phyloP scores from a whole-genome alignment of 768 basidiomycete genomes.

The Leccinum truebloodii region DNA sequence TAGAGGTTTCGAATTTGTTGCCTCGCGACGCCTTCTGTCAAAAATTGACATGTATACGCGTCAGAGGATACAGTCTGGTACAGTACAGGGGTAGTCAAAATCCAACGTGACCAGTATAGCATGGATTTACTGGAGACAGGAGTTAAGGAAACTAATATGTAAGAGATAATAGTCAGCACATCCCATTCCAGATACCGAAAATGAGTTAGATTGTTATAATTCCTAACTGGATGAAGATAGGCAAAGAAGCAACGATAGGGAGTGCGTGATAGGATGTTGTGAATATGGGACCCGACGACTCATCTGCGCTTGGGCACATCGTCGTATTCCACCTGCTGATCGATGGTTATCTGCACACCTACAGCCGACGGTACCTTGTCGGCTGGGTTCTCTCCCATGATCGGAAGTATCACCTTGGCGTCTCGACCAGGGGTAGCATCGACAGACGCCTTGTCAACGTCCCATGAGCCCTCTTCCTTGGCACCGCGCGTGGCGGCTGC shows the following conservation, averaged over 20 bases:
- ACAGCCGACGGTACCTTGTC: constrained; percentile 21
- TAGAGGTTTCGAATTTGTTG: not conserved
- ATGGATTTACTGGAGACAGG: not conserved
- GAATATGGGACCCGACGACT: not conserved
- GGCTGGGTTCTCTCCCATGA: constrained; percentile 32
- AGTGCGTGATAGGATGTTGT: not conserved
- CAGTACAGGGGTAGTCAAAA: not conserved
- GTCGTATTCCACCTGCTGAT: constrained; percentile 57
- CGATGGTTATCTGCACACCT: constrained; percentile 63
- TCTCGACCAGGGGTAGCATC: constrained; percentile 34
- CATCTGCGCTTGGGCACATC: constrained; percentile 21
- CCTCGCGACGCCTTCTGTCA: not conserved
- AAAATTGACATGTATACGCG: not conserved
- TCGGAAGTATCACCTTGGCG: constrained; percentile 38
- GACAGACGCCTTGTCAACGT: constrained; percentile 43
- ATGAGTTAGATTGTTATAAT: not conserved
- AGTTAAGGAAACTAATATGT: not conserved
- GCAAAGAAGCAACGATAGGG: not conserved
- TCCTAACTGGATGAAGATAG: constrained; percentile 1
- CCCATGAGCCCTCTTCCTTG: constrained; percentile 43
- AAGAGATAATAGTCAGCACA: constrained; percentile 1
- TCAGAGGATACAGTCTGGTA: not conserved
- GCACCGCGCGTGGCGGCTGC: constrained; percentile 41
- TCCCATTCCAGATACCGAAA: constrained; percentile 11
- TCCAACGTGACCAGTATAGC: not conserved